Evolutionary conservation across 352 stramenopile genomes (phyloP).

Genomic region (Peronosclerospora sorghi): DNA sequence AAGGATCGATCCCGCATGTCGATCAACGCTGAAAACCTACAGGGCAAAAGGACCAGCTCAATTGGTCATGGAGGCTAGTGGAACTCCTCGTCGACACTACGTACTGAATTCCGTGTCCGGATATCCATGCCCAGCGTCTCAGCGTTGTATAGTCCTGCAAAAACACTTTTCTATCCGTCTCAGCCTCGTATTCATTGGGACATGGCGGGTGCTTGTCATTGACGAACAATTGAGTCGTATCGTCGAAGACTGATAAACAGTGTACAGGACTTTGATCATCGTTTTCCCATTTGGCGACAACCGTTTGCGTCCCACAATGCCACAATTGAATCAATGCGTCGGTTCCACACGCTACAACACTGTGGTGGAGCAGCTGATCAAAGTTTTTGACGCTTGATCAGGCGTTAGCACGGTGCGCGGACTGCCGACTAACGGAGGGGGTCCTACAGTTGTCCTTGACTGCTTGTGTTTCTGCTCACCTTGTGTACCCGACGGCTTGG

Average conservation of each 20-base stretch:
- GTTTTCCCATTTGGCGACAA: constrained; percentile 50
- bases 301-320: constrained; percentile 42
- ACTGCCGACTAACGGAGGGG: too few species aligned
- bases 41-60: background rate
- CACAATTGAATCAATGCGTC: constrained; percentile 60
- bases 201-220: constrained; percentile 6
- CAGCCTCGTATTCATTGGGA: constrained; percentile 23
- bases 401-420: too few species aligned
- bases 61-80: too few species aligned
- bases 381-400: too few species aligned
- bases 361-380: too few species aligned
- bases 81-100: background rate
- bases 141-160: constrained; percentile 51
- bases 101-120: constrained; percentile 28
- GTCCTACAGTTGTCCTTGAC: too few species aligned
- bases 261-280: constrained; percentile 42
- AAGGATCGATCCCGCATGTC: constrained; percentile 25
- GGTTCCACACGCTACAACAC: constrained; percentile 42
- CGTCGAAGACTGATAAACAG: constrained; percentile 35
- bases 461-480: too few species aligned
- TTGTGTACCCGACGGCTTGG: too few species aligned
- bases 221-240: constrained; percentile 11
- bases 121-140: constrained; percentile 52
- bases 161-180: constrained; percentile 51
- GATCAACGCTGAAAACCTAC: constrained; percentile 33